Conservation (phyloP, 2,329 filamentous ascomycete species). For the Pseudohalonectria lignicola region DNA sequence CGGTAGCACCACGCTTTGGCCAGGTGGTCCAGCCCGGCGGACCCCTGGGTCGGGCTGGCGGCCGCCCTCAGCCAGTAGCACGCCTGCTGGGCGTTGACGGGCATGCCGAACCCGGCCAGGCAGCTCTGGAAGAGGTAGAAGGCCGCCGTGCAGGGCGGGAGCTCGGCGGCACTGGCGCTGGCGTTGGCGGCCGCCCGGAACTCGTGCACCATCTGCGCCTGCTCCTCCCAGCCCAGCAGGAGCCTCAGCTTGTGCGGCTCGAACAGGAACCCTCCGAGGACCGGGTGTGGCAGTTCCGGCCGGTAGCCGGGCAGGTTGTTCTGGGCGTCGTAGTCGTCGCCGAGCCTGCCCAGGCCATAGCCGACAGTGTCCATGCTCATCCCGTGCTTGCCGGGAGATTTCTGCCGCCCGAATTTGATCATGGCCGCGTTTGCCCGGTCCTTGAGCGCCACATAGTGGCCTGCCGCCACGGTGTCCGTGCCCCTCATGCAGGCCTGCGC, state of each 20-base stretch:
- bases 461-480: conserved; percentile 4
- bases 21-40: conserved; percentile 4
- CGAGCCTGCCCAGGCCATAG: conserved; percentile 5
- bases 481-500: conserved; percentile 7
- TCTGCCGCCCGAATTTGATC: background rate
- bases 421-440: conserved; percentile 5
- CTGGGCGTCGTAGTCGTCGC: conserved; percentile 8
- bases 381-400: conserved; percentile 2
- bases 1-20: conserved; percentile 6
- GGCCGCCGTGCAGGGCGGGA: conserved; percentile 4
- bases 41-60: conserved; percentile 2
- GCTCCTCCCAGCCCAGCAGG: conserved; percentile 5
- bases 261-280: conserved; percentile 4
- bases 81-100: background rate
- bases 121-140: conserved; percentile 8
- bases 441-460: conserved; percentile 5
- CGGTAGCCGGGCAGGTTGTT: conserved; percentile 8
- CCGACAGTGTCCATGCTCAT: conserved; percentile 6
- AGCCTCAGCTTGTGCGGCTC: conserved; percentile 4
- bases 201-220: conserved; percentile 5
- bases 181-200: conserved; percentile 2
- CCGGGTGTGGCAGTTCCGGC: conserved; percentile 5
- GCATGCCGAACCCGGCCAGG: conserved; percentile 5
- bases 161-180: background rate
- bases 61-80: conserved; percentile 7